Evolutionary conservation across 805 yeast species (phyloP), one percentile per base, ranked within the genome.

Genomic region (Ogataea haglerorum): DNA sequence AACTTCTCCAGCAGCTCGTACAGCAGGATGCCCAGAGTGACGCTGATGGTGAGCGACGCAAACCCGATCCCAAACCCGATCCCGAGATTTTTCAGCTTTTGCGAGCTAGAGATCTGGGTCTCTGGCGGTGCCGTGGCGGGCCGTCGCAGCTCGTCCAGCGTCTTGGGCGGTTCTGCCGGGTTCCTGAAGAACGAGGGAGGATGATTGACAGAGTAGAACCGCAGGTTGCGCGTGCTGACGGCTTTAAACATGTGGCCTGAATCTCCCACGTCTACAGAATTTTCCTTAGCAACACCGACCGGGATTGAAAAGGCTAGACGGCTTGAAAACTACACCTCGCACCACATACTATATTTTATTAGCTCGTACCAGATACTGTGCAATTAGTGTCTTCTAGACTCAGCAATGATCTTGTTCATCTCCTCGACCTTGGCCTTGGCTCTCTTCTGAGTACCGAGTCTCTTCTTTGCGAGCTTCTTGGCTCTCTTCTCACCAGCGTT

Each of bases 401-500:
- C 95, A 71, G 95, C 85, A 74, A 91, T 91, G 80, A 91, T 80
- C 71, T 77, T 73, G 84, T 78, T 87, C 90, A 95, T 85, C 77
- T 90, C 96, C 78, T 93, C 99, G 71, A 93, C 95, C 90, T 93
- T 93, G 73, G 88, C 93, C 86, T 88, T 87, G 67, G 98, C 97
- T 82, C 99, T 95, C 80, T 82, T 83, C 85, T 91, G 95, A 65
- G 99, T 88, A 78, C 99, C 99, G 70, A 93, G 87, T 87, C 93
- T 91, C 95, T 87, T 93, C 93, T 93, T 93, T 60, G 98, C 97
- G 70, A 93, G 89, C 89, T 93, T 93, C 88, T 93, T 87, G 62
- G 99, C 99, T 82, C 98, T 93, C 95, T 93, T 93, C 80, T 93
- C 99, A 83, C 96, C 96, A 72, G 96, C 90, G 80, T 95, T 93